Percentiles rank a stretch among this genome's conserved stretches.
These are phyloP conservation scores for Thalassiosira exigua DNA, from an alignment of 352 stramenopile species.

Conservation along the genomic window DNA sequence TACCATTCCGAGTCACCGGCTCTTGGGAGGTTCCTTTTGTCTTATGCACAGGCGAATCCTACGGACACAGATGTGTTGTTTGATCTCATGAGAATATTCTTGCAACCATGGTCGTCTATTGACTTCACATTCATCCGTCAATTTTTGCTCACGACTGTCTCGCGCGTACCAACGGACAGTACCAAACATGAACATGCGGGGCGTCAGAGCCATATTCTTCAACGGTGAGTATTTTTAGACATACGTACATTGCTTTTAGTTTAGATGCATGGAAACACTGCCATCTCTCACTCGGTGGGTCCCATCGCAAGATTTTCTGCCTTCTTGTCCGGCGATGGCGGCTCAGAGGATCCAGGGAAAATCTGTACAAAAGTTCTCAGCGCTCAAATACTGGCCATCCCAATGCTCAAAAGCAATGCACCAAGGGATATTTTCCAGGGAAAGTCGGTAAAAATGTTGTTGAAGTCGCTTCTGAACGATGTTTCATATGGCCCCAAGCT, in stretches of 20 bases:
- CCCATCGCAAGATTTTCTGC: slow-evolving; percentile 51
- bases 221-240: too few species aligned
- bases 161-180: slow-evolving; percentile 45
- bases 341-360: slow-evolving; percentile 83
- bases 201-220: too few species aligned
- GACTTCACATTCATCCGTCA: slow-evolving; percentile 94
- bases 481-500: slow-evolving; percentile 48
- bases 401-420: slow-evolving; percentile 83
- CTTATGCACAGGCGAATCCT: slow-evolving; percentile 91
- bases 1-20: slow-evolving; percentile 95
- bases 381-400: slow-evolving; percentile 93
- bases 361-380: slow-evolving; percentile 92
- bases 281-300: too few species aligned
- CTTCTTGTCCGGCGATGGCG: slow-evolving; percentile 77
- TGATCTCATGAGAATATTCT: slow-evolving; percentile 93
- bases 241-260: too few species aligned
- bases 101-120: slow-evolving; percentile 89
- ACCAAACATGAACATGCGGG: too few species aligned
- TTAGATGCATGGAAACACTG: too few species aligned
- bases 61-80: slow-evolving; percentile 94
- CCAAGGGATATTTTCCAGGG: slow-evolving; percentile 41
- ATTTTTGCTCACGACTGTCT: slow-evolving; percentile 84
- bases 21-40: slow-evolving; percentile 94
- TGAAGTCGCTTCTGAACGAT: slow-evolving; percentile 37
- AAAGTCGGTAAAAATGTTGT: slow-evolving; percentile 37